Evolutionary conservation across 306 rosid species (phyloP), one percentile per base, ranked within the genome.

Genomic region (Quercus berberidifolia): DNA sequence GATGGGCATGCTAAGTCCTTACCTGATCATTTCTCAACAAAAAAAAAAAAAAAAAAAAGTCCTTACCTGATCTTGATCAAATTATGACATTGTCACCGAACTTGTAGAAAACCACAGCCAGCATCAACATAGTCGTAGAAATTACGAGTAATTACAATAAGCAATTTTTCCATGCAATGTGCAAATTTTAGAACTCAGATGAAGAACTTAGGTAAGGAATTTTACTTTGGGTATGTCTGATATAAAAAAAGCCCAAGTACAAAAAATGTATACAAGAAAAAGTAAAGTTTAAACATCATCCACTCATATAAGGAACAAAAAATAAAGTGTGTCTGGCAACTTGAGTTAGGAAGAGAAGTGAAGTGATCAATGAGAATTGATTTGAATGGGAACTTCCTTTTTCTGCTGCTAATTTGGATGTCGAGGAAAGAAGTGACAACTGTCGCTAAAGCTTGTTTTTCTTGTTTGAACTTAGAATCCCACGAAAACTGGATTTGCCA

Each of bases 31-130:
- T n/a, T n/a, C n/a, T n/a, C n/a, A n/a, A n/a, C n/a, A n/a, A n/a
- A n/a, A n/a, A n/a, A n/a, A n/a, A n/a, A n/a, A n/a, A n/a, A n/a
- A n/a, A n/a, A n/a, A n/a, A n/a, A n/a, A n/a, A n/a, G n/a, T 30
- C 65, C 76, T 8, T 55, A 94, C 97, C 79, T 78, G 97, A 87
- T 94, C 95, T 86, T 71, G 97, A 92, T 88, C 91, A 94, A 67
- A 92, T 86, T 52, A 91, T 20, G 31, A 91, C 90, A 7, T 83
- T 91, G 85, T 94, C 99, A 69, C 99, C 95, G 2, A 33, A 93
- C 91, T 91, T 84, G 91, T 55, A 94, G 86, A 85, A 94, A 94
- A 33, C 38, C 38, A 33, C 38, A 33, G 7, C 5, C 1, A 5
- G 1, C 6, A 5, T 31, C 35, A 33, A 33, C 38, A 1, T 33